Evolutionary conservation across 441 rosid genomes (phyloP).

Genomic region (Lepidium campestre): DNA sequence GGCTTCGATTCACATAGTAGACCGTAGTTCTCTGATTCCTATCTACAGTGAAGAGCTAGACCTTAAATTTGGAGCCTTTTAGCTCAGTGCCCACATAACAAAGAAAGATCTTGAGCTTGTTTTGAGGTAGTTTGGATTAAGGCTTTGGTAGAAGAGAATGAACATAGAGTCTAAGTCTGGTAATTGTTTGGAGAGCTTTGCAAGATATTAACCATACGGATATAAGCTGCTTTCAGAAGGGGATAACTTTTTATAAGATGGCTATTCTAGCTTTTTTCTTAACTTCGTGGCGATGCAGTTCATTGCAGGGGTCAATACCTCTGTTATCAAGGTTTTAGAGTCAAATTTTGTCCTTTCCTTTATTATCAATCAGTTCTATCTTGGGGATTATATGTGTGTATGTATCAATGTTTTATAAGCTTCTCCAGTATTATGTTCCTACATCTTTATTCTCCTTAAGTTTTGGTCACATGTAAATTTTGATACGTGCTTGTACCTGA

Average conservation of each 20-base stretch:
- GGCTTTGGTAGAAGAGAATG: background rate
- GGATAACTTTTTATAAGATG: background rate
- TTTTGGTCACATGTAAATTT: constrained; percentile 6
- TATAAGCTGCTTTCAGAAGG: background rate
- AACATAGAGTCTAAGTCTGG: background rate
- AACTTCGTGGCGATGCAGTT: background rate
- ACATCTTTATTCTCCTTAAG: background rate
- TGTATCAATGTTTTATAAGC: background rate
- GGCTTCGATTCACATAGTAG: background rate
- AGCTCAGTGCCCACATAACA: background rate
- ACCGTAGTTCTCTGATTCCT: background rate
- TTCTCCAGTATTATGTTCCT: background rate
- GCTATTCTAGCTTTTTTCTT: background rate
- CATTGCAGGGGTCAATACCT: background rate
- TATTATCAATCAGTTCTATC: background rate
- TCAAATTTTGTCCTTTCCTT: background rate
- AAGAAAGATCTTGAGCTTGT: background rate
- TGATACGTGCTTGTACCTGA: constrained; percentile 10
- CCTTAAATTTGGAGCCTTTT: background rate
- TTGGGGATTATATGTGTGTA: background rate
- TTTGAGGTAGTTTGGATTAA: background rate
- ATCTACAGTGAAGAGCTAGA: background rate
- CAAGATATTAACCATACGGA: background rate
- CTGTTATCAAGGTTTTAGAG: background rate
- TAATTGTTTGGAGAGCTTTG: background rate